A percentile compares a stretch with the other conserved stretches of the same genome.
Conservation (phyloP, 805 yeast genomes). For the Myxozyma monticola region DNA sequence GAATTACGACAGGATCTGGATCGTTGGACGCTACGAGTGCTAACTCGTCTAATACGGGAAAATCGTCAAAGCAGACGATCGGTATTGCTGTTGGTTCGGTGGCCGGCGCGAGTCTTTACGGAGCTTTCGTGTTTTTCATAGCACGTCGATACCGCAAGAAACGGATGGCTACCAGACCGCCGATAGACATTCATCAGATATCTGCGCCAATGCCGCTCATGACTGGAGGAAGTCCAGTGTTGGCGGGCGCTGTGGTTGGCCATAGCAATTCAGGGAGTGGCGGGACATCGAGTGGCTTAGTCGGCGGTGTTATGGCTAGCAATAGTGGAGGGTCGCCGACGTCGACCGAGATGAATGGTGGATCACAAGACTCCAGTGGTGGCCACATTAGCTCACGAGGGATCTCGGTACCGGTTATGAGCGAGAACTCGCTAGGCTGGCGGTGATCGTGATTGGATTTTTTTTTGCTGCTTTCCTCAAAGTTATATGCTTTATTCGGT, state of each 20-base stretch:
- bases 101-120: slow-evolving; percentile 68
- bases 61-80: slow-evolving; percentile 52
- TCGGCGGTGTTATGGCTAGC: too few relatives aligned
- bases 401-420: slow-evolving; percentile 43
- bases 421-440: slow-evolving; percentile 47
- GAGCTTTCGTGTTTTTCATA: slow-evolving; percentile 57
- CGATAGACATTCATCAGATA: slow-evolving; percentile 13
- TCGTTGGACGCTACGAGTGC: slow-evolving; percentile 38
- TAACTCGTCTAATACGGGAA: slow-evolving; percentile 31
- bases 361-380: slow-evolving; percentile 9
- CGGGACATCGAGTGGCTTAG: too few relatives aligned
- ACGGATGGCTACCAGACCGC: slow-evolving; percentile 18
- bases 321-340: too few relatives aligned
- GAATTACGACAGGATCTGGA: slow-evolving; percentile 30
- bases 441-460: too few relatives aligned
- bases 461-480: not conserved
- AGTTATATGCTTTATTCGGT: not conserved
- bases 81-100: slow-evolving; percentile 85
- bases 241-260: too few relatives aligned
- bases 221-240: too few relatives aligned
- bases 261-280: too few relatives aligned
- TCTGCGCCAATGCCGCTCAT: slow-evolving; percentile 23
- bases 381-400: slow-evolving; percentile 34
- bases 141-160: slow-evolving; percentile 49
- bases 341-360: too few relatives aligned